Evolutionary conservation across 2,329 filamentous ascomycete species (phyloP).

Genomic region (Aspergillus ruber): DNA sequence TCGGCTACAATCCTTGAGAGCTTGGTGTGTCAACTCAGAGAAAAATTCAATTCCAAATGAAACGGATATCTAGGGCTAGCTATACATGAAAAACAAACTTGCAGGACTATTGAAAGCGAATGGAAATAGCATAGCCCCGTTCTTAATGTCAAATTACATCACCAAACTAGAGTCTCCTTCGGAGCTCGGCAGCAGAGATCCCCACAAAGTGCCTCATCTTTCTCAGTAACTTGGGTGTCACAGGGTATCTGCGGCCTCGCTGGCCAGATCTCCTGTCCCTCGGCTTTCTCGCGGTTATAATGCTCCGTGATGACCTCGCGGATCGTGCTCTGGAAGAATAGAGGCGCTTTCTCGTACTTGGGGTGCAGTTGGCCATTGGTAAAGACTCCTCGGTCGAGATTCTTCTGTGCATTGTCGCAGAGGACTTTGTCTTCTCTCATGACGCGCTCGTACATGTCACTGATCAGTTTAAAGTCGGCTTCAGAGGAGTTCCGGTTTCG

Average conservation of each 20-base stretch:
- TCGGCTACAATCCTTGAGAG: too few species aligned
- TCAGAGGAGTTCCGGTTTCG: constrained; percentile 56
- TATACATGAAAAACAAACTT: not conserved
- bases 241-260: constrained; percentile 14
- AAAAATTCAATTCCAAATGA: not conserved
- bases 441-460: constrained; percentile 56
- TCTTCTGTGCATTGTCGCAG: constrained; percentile 54
- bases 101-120: not conserved
- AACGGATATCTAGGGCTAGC: not conserved
- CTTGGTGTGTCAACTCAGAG: too few species aligned
- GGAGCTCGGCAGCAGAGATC: constrained; percentile 15
- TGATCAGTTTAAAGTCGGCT: constrained; percentile 52
- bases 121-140: not conserved
- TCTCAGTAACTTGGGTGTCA: constrained; percentile 13
- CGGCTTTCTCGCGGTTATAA: constrained; percentile 41
- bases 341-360: constrained; percentile 52
- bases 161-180: constrained; percentile 20
- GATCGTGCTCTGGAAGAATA: constrained; percentile 51
- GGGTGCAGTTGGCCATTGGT: constrained; percentile 59
- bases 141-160: not conserved
- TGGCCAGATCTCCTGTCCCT: constrained; percentile 48
- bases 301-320: constrained; percentile 47
- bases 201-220: constrained; percentile 20
- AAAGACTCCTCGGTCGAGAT: constrained; percentile 57
- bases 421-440: constrained; percentile 61